Evolutionary conservation across 257 asterid genomes (phyloP).

Genomic region (Solanum peruvianum): DNA sequence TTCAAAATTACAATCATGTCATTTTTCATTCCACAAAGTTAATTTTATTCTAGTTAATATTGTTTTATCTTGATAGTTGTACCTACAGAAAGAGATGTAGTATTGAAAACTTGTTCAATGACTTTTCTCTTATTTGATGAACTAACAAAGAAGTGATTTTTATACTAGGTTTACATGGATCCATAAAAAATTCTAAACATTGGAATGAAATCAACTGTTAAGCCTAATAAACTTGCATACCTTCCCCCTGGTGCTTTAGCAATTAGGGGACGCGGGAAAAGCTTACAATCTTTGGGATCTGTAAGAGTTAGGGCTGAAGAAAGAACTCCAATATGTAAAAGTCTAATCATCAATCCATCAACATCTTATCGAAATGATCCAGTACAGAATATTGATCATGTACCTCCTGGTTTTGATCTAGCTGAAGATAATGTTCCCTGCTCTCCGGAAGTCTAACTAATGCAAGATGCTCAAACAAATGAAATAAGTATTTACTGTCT

Average conservation of each 20-base stretch:
- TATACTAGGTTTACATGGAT: not conserved
- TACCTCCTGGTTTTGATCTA: not conserved
- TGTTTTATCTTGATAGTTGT: too few species aligned
- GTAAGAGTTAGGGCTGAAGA: not conserved
- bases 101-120: not conserved
- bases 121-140: not conserved
- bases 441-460: not conserved
- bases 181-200: not conserved
- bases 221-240: not conserved
- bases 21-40: too few species aligned
- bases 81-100: too few species aligned
- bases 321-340: not conserved
- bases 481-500: not conserved
- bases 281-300: not conserved
- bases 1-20: too few species aligned
- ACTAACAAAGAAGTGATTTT: not conserved
- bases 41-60: too few species aligned
- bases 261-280: not conserved
- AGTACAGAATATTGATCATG: not conserved
- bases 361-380: not conserved
- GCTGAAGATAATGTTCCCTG: not conserved
- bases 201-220: not conserved
- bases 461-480: not conserved
- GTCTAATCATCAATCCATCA: not conserved
- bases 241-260: not conserved